Evolutionary conservation across 1,139 yeast genomes (phyloP), one percentile per base, ranked within the genome.

Genomic region (Taphrina populina): DNA sequence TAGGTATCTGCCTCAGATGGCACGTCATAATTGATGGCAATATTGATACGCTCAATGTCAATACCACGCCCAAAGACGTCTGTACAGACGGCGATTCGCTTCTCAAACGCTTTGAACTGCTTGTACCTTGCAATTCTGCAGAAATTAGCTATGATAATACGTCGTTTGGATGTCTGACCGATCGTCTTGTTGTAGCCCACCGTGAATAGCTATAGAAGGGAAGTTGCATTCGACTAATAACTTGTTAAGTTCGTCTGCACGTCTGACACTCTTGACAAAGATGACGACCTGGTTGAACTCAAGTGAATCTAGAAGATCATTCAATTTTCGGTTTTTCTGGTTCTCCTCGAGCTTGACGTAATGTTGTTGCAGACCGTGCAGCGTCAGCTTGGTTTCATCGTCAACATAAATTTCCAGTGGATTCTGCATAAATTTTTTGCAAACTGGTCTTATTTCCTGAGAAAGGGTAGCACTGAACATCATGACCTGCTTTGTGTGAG

Each of bases 61-160:
- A 92, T 92, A 78, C 98, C 98, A 79, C 98, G 90, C 69, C 98
- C 98, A 66, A 92, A 92, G 58, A 92, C 96, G 75, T 92, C 98
- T 60, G 98, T 92, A 60, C 96, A 83, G 56, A 92, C 97, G 79
- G 97, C 92, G 69, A 92, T 92, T 76, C 98, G 90, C 78, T 88
- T 90, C 80, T 90, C 90, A 77, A 92, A 92, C 74, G 92, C 98
- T 76, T 92, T 92, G 79, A 92, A 92, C 61, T 88, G 83, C 75
- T 85, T 88, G 79, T 92, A 92, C 72, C 96, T 83, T 61, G 88
- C 95, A 69, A 94, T 92, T 20, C 58, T 54, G 24, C 3, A 26
- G 8, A 27, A 3, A 8, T 34, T 17, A 45, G 40, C 20, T 2
- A 8, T 7, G 33, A 10, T 24, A 8, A n/a, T 8, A 4, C 1